phyloP scores from a whole-genome alignment of 1,284 basidiomycete genomes.

The Macrocybe sp. region DNA sequence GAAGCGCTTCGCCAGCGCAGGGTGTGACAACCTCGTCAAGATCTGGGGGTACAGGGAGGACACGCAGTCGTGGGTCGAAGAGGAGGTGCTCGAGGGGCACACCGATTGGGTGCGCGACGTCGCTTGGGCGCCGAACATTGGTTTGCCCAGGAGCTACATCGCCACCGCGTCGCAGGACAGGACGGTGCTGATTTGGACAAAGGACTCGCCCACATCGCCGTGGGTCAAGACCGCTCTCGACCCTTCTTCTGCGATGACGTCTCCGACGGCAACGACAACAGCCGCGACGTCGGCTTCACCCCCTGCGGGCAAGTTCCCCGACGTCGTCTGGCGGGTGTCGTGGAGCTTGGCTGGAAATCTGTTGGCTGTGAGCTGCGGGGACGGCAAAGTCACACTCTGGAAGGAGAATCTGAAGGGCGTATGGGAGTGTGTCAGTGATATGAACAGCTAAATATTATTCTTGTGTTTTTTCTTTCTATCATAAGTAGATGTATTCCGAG shows the following conservation, averaged over 20 bases:
- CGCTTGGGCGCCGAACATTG: constrained; percentile 96
- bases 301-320: constrained; percentile 77
- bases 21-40: constrained; percentile 94
- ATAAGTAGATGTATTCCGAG: no score
- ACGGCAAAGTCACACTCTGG: constrained; percentile 97
- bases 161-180: constrained; percentile 95
- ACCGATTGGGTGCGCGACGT: constrained; percentile 98
- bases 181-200: constrained; percentile 94
- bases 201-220: constrained; percentile 69
- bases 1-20: constrained; percentile 92
- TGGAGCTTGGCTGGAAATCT: constrained; percentile 98
- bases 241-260: constrained; percentile 55
- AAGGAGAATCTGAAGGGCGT: constrained; percentile 93
- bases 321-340: constrained; percentile 95
- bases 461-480: not conserved
- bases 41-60: constrained; percentile 88
- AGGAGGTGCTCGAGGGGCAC: constrained; percentile 87
- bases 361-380: constrained; percentile 94
- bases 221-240: constrained; percentile 89
- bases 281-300: constrained; percentile 22
- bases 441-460: constrained; percentile 60
- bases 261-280: constrained; percentile 30
- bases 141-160: constrained; percentile 90
- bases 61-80: constrained; percentile 82
- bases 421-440: constrained; percentile 96